Base-by-base conservation (phyloP, 371 early-diverging fungal species). In the Blakeslea trispora region DNA sequence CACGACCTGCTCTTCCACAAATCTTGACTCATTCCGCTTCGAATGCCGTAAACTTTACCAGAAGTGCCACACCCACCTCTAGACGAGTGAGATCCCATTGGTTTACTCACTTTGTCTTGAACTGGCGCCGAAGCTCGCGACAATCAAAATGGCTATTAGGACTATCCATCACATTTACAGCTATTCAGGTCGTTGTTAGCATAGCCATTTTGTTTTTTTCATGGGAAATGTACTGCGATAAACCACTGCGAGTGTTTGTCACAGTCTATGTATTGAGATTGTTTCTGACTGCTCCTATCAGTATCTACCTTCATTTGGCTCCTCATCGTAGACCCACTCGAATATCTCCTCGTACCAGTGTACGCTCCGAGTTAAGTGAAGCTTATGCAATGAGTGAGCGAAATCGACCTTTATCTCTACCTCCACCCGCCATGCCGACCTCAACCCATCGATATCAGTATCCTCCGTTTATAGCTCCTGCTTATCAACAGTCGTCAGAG, bases 181-280 rank as follows among this genome's bases (percentile, higher is more conserved):
- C 58, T 11, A 46, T 72, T 13, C 77, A 77, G 56, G 61, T 74
- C 48, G 54, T 74, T 21, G 55, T 72, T 0, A 66, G 69, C 9
- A 64, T 70, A 2, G 55, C 45, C n/a, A 72, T 79, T 1, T 53
- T 79, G n/a, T 55, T 63, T 14, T 61, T 67, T 39, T 79, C 79
- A 14, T 73, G 75, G 72, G 65, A 70, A 28, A 71, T 72, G 64
- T 72, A 74, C 55, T 79, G 79, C 32, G 79, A 79, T 59, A 74
- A 74, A 46, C 74, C 75, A 8, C 54, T 79, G 5, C 70, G 74
- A n/a, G 42, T 75, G 3, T 75, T 75, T 54, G 56, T 79, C 21
- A 64, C 72, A 13, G 74, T 79, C 13, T 74, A 75, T 52, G 62
- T 79, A 23, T 32, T 79, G 13, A 72, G 79, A 15, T 60, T 74